phyloP scores from a whole-genome alignment of 2,329 filamentous ascomycete species.

The Pseudophaeomoniella oleicola region DNA sequence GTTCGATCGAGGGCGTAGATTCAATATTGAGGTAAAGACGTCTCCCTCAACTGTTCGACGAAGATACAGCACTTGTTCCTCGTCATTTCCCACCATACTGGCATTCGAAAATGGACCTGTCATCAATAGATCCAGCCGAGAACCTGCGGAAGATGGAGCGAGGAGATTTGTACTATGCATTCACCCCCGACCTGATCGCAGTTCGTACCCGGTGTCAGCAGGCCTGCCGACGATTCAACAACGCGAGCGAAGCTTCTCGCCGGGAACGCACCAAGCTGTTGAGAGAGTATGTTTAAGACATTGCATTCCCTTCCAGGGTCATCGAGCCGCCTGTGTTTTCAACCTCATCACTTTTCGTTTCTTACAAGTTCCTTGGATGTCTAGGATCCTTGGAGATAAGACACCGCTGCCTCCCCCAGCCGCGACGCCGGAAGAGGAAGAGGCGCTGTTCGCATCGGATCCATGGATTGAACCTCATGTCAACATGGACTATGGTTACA shows the following conservation, averaged over 20 bases:
- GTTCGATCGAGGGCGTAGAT: too few species aligned
- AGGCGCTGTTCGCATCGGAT: conserved; percentile 45
- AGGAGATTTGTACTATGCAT: conserved; percentile 62
- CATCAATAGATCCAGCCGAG: conserved; percentile 5
- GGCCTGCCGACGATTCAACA: conserved; percentile 52
- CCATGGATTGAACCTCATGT: conserved; percentile 59
- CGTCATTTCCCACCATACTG: too few species aligned
- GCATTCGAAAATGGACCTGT: conserved; percentile 11
- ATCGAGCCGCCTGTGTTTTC: conserved; percentile 2
- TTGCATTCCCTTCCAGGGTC: neutral
- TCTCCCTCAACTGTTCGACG: too few species aligned
- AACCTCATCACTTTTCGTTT: conserved; percentile 1
- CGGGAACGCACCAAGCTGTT: conserved; percentile 52
- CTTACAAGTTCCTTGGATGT: conserved; percentile 2
- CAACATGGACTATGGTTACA: conserved; percentile 63
- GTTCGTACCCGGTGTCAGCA: conserved; percentile 47
- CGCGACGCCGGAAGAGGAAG: conserved; percentile 47
- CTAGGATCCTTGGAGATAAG: conserved; percentile 48
- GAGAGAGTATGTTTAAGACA: conserved; percentile 46
- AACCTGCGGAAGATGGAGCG: conserved; percentile 36
- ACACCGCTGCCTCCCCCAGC: conserved; percentile 47
- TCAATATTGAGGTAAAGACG: conserved; percentile 1
- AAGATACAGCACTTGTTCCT: neutral
- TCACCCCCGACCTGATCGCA: conserved; percentile 51
- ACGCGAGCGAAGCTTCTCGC: conserved; percentile 42